These are phyloP conservation scores for Crithidia sp. DNA, from an alignment of 208 protist species.

Conservation along the genomic window DNA sequence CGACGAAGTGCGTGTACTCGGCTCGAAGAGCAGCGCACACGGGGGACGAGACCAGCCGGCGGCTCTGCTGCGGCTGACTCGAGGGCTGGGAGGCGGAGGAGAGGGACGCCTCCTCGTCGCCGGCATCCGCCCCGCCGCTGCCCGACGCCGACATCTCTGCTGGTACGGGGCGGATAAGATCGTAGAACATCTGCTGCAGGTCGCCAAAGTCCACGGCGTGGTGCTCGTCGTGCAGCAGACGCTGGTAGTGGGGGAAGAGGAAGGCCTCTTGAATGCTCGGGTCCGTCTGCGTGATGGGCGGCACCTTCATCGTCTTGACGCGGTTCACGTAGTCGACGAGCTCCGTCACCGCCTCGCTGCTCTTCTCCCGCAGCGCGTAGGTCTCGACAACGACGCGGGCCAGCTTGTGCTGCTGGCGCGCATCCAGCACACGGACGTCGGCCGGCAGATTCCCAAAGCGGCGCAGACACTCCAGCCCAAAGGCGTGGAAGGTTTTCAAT, in stretches of 20 bases:
- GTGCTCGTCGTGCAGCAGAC: conserved; percentile 62
- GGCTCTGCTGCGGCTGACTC: not conserved
- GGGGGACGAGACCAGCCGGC: conserved; percentile 27
- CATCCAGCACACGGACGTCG: conserved; percentile 67
- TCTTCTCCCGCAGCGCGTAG: conserved; percentile 55
- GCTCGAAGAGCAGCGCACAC: conserved; percentile 43
- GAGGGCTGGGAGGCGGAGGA: not conserved
- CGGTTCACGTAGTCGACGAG: conserved; percentile 75
- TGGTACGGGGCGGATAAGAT: conserved; percentile 41
- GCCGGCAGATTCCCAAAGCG: conserved; percentile 56
- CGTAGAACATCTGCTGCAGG: conserved; percentile 78
- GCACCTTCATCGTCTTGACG: conserved; percentile 66
- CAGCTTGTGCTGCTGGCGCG: conserved; percentile 53
- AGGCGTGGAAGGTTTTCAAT: conserved; percentile 86
- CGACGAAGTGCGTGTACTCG: conserved; percentile 84
- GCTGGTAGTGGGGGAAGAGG: conserved; percentile 78
- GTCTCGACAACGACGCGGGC: conserved; percentile 59
- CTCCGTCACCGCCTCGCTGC: conserved; percentile 55
- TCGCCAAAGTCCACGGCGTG: conserved; percentile 89
- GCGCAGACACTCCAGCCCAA: conserved; percentile 83
- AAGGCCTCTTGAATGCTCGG: conserved; percentile 62
- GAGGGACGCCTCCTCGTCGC: not conserved
- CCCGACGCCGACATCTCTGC: not conserved
- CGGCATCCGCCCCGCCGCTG: not conserved
- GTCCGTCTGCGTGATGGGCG: conserved; percentile 48